Evolutionary conservation across 169 alveolate genomes (phyloP), one percentile per base, ranked within the genome.

Genomic region (Eimeria zaria): DNA sequence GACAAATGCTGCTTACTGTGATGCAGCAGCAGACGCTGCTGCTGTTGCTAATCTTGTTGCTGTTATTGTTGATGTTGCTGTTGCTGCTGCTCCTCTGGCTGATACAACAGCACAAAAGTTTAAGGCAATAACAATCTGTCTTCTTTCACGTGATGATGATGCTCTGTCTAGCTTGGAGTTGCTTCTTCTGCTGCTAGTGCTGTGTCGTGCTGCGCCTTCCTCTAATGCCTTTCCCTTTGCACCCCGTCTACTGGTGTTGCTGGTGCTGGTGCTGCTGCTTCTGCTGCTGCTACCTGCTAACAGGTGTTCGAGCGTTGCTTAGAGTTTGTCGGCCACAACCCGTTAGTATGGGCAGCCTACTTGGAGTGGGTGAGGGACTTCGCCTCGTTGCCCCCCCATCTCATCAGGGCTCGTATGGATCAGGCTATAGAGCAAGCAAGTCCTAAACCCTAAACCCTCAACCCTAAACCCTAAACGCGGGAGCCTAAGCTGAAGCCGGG

Each of bases 281-380:
- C 69, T 48, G 89, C 67, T 78, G 89, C 44, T 78, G 89, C 89
- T 78, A 69, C 89, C 8, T 24, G 51, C 30, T 24, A 14, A 30
- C 85, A 93, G 96, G 96, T 93, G 69, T 48, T 93, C 53, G 96
- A 93, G 58, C 69, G 93, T 2, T 58, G 93, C 2, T 41, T 87
- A n/a, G 96, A 93, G 80, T 93, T 81, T 39, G 96, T 93, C 6
- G 96, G 96, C 16, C 96, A 93, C 78, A 93, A 93, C 73, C 96
- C 96, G 16, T 62, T 93, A 46, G 64, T 93, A 4, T 93, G 96
- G 96, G 41, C 62, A 4, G 92, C 96, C 36, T 93, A 93, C 85
- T 62, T 93, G 41, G 93, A 93, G 64, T 93, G 93, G 93, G 55
- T 83, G 88, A 60, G 58, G 39, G 96, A 93, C 53, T 78, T 88